These are phyloP conservation scores for Marasmius tenuissimus DNA, from an alignment of 1,284 basidiomycete genomes.

Conservation along the genomic window DNA sequence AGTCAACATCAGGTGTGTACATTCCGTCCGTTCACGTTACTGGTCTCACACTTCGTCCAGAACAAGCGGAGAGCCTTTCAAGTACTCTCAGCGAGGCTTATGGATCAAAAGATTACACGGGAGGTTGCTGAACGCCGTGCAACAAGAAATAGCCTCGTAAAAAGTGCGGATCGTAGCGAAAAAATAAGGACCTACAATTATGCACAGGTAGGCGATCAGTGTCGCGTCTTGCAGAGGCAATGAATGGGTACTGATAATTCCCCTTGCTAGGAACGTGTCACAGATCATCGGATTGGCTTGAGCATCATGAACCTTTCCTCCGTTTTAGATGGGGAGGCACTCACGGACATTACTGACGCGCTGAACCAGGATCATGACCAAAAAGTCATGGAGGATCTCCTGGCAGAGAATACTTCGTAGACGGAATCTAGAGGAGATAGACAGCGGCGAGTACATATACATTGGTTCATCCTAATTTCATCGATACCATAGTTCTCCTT, in stretches of 20 bases:
- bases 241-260: background rate
- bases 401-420: slow-evolving; percentile 23
- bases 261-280: slow-evolving; percentile 74
- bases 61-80: slow-evolving; percentile 89
- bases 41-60: slow-evolving; percentile 34
- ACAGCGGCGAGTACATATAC: too few species aligned
- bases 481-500: background rate
- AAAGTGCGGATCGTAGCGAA: slow-evolving; percentile 82
- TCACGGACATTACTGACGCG: slow-evolving; percentile 64
- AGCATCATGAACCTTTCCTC: slow-evolving; percentile 73
- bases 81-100: slow-evolving; percentile 79
- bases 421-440: too few species aligned
- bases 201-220: slow-evolving; percentile 58
- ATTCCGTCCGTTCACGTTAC: background rate
- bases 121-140: slow-evolving; percentile 75
- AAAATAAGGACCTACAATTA: slow-evolving; percentile 95
- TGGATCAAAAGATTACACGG: slow-evolving; percentile 73
- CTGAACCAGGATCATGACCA: slow-evolving; percentile 67
- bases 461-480: background rate
- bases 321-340: slow-evolving; percentile 78
- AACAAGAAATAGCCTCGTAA: slow-evolving; percentile 71
- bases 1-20: slow-evolving; percentile 85
- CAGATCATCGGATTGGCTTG: slow-evolving; percentile 86
- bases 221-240: background rate
- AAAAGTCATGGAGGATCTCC: slow-evolving; percentile 66